Conservation (phyloP, 2,329 filamentous ascomycete species). For the Aspergillus tanneri region DNA sequence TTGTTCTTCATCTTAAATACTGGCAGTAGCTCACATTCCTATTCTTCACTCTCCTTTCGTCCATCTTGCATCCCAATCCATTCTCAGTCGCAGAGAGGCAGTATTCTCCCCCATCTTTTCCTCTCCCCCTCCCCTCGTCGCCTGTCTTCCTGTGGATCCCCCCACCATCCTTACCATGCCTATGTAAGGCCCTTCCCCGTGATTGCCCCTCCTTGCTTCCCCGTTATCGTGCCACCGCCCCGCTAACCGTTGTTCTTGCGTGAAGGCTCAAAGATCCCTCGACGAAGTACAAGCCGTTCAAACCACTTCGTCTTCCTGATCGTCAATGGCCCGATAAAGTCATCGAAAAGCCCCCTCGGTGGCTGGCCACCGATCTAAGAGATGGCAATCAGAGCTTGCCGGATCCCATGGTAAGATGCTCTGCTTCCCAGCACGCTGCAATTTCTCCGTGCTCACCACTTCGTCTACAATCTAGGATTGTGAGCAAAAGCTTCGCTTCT, state of each 20-base stretch:
- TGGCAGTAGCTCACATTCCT: background rate
- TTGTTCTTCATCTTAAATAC: background rate
- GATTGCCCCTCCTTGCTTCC: conserved; percentile 5
- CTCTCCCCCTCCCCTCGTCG: conserved; percentile 4
- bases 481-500: conserved; percentile 92
- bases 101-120: conserved; percentile 1
- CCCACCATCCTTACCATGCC: conserved; percentile 32
- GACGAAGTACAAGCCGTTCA: conserved; percentile 49
- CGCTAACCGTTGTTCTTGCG: background rate
- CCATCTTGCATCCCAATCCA: too few species aligned
- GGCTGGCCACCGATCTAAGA: conserved; percentile 83
- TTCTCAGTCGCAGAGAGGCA: background rate
- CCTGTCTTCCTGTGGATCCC: conserved; percentile 13
- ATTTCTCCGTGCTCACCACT: background rate
- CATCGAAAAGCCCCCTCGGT: conserved; percentile 81
- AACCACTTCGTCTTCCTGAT: conserved; percentile 50
- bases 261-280: conserved; percentile 49
- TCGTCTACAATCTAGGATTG: conserved; percentile 62
- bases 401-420: conserved; percentile 75
- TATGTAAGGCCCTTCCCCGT: conserved; percentile 31
- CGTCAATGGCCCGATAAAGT: conserved; percentile 76
- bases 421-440: background rate
- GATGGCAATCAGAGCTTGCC: conserved; percentile 94
- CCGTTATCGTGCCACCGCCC: too few species aligned
- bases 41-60: background rate